Base-by-base conservation (phyloP, 2,329 filamentous ascomycete species). In the Fusarium praegraminearum region DNA sequence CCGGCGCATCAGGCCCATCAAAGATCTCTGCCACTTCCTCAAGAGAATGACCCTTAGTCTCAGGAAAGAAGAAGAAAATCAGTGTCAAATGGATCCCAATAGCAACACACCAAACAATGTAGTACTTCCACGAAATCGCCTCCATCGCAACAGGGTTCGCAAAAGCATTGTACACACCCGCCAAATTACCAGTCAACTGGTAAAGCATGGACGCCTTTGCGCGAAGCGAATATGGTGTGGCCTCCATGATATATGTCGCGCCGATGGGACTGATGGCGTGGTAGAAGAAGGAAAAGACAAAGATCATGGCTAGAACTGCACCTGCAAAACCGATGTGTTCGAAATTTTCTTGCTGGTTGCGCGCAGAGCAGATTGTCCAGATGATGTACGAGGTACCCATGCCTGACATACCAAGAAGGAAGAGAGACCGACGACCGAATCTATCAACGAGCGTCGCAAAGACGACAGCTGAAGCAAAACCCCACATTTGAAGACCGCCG, bases 191-290 rank as follows among this genome's bases (percentile, higher is more conserved):
- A 0, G 70, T 72, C 2, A 79, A 43, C 40, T 78, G 73, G 40
- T 75, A 78, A 3, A 78, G 11, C 69, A 75, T 77, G 1, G 73
- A 72, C 1, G 75, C 74, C 47, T 75, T 76, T 1, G 75, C 70
- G 5, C 76, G 77, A 0, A 78, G 75, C 0, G 75, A 76, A 49
- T 77, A 78, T 0, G 75, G 73, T 0, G 82, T 76, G 57, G 84
- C 81, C 61, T 86, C 83, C 62, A 82, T 80, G 26, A 80, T 79
- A 67, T 85, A 85, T 8, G 79, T 79, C 20, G 83, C 78, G 2
- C 81, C 76, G 12, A 85, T 76, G 26, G 81, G 80, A 7, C 80
- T 80, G 70, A 78, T 83, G 28, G 76, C 76, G 10, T 75, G 73
- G 16, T 75, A 75, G 40, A 69, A 73, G 11, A 70, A 59, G 0